A percentile compares a stretch with the other conserved stretches of the same genome.
These are phyloP conservation scores for Plasmodium malariae DNA, from an alignment of 169 alveolate genomes.

Conservation along the genomic window DNA sequence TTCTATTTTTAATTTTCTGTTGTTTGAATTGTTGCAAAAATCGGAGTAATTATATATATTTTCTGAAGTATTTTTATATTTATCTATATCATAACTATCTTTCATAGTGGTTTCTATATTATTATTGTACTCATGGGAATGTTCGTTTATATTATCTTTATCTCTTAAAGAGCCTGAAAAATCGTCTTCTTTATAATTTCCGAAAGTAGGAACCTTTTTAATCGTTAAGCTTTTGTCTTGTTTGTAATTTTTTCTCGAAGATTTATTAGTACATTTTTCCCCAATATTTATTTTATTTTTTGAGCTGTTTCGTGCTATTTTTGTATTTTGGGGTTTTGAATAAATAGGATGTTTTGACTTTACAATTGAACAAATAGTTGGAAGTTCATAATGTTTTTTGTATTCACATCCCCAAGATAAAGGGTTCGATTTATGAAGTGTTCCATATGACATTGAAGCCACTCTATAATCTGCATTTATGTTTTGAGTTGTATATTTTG, in stretches of 20 bases:
- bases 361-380: conserved; percentile 77
- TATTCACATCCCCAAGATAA: conserved; percentile 70
- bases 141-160: conserved; percentile 4
- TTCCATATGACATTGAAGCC: conserved; percentile 61
- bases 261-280: conserved; percentile 10
- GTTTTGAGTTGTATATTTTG: conserved; percentile 36
- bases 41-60: conserved; percentile 25
- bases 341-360: conserved; percentile 77
- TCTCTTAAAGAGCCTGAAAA: background rate
- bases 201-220: conserved; percentile 68
- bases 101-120: conserved; percentile 26
- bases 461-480: conserved; percentile 57
- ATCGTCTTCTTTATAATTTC: conserved; percentile 46
- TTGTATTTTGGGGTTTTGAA: conserved; percentile 36
- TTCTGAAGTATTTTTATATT: conserved; percentile 20
- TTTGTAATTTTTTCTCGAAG: too few species aligned
- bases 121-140: background rate
- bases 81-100: conserved; percentile 19
- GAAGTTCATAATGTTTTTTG: conserved; percentile 74
- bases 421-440: conserved; percentile 75
- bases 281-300: conserved; percentile 3
- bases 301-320: background rate
- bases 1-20: conserved; percentile 10
- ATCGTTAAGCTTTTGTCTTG: too few species aligned
- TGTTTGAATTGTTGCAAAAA: conserved; percentile 6